Evolutionary conservation across 164 flowering plant genomes (phyloP).

Genomic region (Vitis riparia): DNA sequence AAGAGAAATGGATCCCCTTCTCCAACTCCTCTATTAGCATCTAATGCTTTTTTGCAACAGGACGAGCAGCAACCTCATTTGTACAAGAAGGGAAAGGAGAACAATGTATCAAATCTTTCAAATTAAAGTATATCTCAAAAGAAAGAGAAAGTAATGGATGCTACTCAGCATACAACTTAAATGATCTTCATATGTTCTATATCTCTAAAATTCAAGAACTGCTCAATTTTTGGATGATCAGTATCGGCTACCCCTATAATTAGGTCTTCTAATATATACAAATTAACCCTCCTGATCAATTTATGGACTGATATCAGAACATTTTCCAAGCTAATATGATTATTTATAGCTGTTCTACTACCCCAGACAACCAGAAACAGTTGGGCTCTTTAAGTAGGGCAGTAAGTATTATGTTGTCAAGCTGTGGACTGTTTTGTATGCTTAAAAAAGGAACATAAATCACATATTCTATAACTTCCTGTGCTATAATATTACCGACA

Average conservation of each 20-base stretch:
- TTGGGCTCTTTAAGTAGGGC: no score
- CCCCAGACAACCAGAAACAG: no score
- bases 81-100: slow-evolving; percentile 19
- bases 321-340: background rate
- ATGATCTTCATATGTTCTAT: no score
- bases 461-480: no score
- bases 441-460: no score
- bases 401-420: no score
- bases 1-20: background rate
- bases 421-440: no score
- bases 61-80: slow-evolving; percentile 10
- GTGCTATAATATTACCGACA: no score
- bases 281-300: background rate
- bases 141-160: background rate
- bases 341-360: no score
- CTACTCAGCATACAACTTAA: background rate
- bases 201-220: background rate
- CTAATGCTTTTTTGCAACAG: slow-evolving; percentile 28
- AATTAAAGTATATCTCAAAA: background rate
- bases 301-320: background rate
- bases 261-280: no score
- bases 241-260: background rate
- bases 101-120: slow-evolving; percentile 34
- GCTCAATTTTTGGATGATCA: background rate
- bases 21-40: slow-evolving; percentile 18